A percentile compares a stretch with the other conserved stretches of the same genome.
Evolutionary conservation across 257 asterid species (phyloP).

Genomic region (Coffea canephora): DNA sequence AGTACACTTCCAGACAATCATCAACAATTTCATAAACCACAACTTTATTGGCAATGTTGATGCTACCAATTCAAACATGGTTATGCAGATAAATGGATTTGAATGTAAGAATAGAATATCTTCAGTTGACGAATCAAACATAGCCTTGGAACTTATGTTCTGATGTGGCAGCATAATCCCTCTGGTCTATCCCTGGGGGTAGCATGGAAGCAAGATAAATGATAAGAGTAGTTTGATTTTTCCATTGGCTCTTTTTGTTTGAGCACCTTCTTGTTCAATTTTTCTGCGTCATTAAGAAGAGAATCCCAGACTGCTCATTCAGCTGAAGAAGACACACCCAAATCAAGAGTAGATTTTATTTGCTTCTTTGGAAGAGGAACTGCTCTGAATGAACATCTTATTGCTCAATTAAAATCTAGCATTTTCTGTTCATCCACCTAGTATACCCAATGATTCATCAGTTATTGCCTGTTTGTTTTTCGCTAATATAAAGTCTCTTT

Average conservation of each 20-base stretch:
- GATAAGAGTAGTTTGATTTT: background rate
- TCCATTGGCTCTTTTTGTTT: background rate
- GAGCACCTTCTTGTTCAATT: background rate
- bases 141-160: background rate
- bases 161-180: background rate
- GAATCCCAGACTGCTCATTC: background rate
- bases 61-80: background rate
- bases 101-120: too few species aligned
- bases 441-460: background rate
- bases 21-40: background rate
- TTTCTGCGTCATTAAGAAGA: background rate
- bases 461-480: background rate
- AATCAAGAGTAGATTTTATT: background rate
- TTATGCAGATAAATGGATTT: background rate
- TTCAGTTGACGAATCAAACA: background rate
- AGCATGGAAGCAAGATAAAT: background rate
- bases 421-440: background rate
- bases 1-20: background rate
- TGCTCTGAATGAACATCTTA: background rate
- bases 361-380: background rate
- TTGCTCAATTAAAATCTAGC: background rate
- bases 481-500: background rate
- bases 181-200: background rate
- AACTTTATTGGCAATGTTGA: background rate
- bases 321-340: background rate